These are phyloP conservation scores for Tetrahymena malaccensis DNA, from an alignment of 73 alveolate genomes.

Conservation along the genomic window DNA sequence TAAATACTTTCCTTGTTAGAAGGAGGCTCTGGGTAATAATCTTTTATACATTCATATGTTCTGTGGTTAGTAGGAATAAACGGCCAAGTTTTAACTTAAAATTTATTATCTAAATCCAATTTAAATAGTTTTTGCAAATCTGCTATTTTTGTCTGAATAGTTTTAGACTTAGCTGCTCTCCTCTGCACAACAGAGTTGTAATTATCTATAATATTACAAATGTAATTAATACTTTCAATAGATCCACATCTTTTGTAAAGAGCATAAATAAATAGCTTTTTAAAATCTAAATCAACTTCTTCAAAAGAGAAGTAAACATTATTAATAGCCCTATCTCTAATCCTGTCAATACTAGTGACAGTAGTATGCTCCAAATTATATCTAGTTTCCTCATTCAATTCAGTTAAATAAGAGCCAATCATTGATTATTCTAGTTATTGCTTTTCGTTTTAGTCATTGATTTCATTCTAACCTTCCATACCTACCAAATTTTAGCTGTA, in stretches of 20 bases:
- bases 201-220: neutral
- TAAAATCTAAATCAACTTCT: neutral
- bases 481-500: neutral
- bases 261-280: neutral
- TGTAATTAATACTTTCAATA: neutral
- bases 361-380: neutral
- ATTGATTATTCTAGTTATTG: neutral
- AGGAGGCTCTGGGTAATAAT: conserved; percentile 34
- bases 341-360: neutral
- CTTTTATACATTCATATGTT: conserved; percentile 10
- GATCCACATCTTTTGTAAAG: neutral
- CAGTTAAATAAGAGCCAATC: neutral
- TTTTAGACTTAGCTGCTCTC: neutral
- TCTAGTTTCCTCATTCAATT: neutral
- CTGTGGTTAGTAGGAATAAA: conserved; percentile 12
- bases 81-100: conserved; percentile 20
- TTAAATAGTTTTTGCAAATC: conserved; percentile 4
- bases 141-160: neutral
- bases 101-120: conserved; percentile 7
- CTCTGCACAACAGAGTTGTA: neutral
- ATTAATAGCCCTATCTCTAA: neutral
- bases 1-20: neutral
- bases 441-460: neutral
- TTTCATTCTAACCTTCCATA: neutral
- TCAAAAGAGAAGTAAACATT: neutral